Percentiles rank a stretch among this genome's conserved stretches.
Conservation (phyloP, 2,329 filamentous ascomycete genomes). For the Fusarium sp. region DNA sequence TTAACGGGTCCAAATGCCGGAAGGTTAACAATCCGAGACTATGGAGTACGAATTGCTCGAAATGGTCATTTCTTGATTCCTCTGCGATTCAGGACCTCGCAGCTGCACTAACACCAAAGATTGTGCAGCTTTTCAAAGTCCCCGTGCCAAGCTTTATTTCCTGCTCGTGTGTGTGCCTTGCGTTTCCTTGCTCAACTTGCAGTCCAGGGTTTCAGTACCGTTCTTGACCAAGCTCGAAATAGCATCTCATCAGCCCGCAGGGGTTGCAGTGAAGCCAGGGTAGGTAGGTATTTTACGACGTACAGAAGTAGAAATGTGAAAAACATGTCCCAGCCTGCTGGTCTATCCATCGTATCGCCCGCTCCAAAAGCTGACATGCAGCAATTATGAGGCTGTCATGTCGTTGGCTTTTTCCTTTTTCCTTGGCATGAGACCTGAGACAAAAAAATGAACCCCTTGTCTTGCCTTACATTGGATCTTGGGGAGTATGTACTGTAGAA, state of each 20-base stretch:
- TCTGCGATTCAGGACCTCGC: background rate
- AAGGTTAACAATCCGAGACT: conserved; percentile 6
- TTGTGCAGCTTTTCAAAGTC: background rate
- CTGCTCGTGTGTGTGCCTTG: conserved; percentile 2
- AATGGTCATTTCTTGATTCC: background rate
- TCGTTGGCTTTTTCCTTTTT: background rate
- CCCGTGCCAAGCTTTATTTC: conserved; percentile 21
- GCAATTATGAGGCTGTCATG: conserved; percentile 2
- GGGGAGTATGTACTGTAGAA: background rate
- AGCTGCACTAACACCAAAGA: background rate
- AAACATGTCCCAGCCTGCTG: background rate
- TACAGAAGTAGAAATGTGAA: background rate
- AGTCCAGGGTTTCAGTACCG: background rate
- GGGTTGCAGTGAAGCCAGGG: conserved; percentile 4
- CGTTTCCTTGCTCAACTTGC: conserved; percentile 8
- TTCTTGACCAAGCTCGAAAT: conserved; percentile 12
- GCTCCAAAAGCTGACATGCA: conserved; percentile 10
- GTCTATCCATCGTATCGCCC: background rate
- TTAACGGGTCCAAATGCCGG: conserved; percentile 7
- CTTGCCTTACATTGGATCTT: background rate
- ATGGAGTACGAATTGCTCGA: background rate
- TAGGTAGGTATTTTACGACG: background rate
- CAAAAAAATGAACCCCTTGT: background rate
- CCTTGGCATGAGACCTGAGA: conserved; percentile 2
- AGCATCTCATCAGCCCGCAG: conserved; percentile 1